Evolutionary conservation across 257 asterid species (phyloP).

Genomic region (Cordia subcordata): DNA sequence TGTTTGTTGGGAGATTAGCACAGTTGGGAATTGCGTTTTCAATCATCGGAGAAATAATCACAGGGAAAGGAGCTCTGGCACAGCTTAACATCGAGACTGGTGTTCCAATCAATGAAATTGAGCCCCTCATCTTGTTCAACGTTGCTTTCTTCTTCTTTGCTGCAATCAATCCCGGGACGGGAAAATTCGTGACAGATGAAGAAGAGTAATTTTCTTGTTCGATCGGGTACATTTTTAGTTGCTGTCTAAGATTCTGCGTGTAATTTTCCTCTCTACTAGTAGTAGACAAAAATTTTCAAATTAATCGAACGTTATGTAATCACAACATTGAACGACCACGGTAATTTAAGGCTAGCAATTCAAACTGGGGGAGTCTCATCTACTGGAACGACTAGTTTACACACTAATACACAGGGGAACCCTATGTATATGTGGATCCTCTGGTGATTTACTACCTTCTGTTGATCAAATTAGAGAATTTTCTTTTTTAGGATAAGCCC

Average conservation of each 20-base stretch:
- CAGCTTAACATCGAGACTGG: slow-evolving; percentile 91
- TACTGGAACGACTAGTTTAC: too few relatives aligned
- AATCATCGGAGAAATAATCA: slow-evolving; percentile 79
- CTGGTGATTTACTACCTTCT: too few relatives aligned
- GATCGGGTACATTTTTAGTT: too few relatives aligned
- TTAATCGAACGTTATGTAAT: too few relatives aligned
- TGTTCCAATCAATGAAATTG: slow-evolving; percentile 75
- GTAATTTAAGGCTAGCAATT: too few relatives aligned
- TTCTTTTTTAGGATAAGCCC: too few relatives aligned
- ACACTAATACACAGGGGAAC: too few relatives aligned
- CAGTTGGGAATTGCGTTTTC: slow-evolving; percentile 91
- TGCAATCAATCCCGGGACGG: slow-evolving; percentile 91
- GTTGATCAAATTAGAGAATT: too few relatives aligned
- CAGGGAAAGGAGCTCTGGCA: slow-evolving; percentile 96
- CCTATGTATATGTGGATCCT: too few relatives aligned
- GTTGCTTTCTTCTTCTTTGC: slow-evolving; percentile 84
- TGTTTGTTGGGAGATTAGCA: slow-evolving; percentile 93
- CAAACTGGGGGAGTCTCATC: too few relatives aligned
- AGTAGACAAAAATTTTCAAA: background rate
- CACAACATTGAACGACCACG: too few relatives aligned
- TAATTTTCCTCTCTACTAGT: background rate
- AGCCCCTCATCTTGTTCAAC: slow-evolving; percentile 83
- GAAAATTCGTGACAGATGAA: slow-evolving; percentile 77
- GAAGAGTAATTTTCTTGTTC: slow-evolving; percentile 34
- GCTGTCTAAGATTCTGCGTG: background rate